phyloP scores from a whole-genome alignment of 2,329 filamentous ascomycete species.

The Dothidotthia symphoricarpi region DNA sequence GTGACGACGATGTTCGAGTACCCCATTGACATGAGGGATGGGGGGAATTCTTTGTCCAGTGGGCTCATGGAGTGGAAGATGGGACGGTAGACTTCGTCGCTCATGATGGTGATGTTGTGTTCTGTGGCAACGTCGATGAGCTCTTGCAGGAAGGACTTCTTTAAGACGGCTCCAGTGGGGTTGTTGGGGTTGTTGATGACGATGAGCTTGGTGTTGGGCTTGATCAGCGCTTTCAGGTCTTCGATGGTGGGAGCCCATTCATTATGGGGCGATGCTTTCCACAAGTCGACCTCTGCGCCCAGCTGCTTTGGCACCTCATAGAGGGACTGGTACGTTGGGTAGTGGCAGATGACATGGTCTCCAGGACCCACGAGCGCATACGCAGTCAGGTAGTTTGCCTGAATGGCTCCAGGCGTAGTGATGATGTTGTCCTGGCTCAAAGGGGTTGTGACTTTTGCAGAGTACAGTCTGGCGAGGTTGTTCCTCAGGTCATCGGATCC shows the following conservation, averaged over 20 bases:
- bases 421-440: conserved; percentile 64
- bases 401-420: conserved; percentile 76
- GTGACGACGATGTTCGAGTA: conserved; percentile 72
- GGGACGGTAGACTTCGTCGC: conserved; percentile 81
- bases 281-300: conserved; percentile 74
- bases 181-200: conserved; percentile 78
- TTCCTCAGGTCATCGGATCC: conserved; percentile 64
- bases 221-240: conserved; percentile 64
- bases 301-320: conserved; percentile 72
- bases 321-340: conserved; percentile 80
- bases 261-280: conserved; percentile 65
- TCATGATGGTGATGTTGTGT: conserved; percentile 65
- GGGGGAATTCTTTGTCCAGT: conserved; percentile 56
- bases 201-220: conserved; percentile 68
- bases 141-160: conserved; percentile 57
- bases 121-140: conserved; percentile 64
- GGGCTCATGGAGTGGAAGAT: conserved; percentile 70
- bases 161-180: conserved; percentile 71
- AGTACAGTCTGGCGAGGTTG: conserved; percentile 66
- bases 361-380: conserved; percentile 69
- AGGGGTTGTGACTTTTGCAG: conserved; percentile 51
- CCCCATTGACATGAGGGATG: conserved; percentile 68
- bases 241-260: conserved; percentile 66
- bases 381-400: conserved; percentile 78
- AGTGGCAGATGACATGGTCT: conserved; percentile 83